A percentile compares a stretch with the other conserved stretches of the same genome.
Conservation (phyloP, 352 stramenopile species). For the Phytopythium sindhum region DNA sequence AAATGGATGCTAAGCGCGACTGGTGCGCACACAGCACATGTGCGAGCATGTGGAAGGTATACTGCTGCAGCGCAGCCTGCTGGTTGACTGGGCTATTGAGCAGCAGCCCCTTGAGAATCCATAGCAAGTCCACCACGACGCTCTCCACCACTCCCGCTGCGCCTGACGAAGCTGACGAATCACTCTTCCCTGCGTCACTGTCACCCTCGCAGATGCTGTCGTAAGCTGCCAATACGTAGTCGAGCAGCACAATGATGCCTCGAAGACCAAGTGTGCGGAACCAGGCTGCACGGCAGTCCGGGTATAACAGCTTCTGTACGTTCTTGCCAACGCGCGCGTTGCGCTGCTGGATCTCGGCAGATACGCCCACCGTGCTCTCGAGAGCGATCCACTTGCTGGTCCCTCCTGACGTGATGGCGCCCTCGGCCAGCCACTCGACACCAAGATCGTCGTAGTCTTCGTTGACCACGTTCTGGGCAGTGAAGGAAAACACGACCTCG, state of each 20-base stretch:
- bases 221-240: conserved; percentile 60
- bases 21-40: conserved; percentile 57
- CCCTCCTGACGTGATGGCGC: conserved; percentile 23
- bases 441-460: conserved; percentile 56
- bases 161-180: not conserved
- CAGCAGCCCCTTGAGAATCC: conserved; percentile 66
- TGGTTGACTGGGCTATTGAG: conserved; percentile 50
- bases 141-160: conserved; percentile 34
- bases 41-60: conserved; percentile 62
- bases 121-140: conserved; percentile 58
- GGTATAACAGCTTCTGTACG: conserved; percentile 41
- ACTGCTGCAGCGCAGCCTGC: conserved; percentile 51
- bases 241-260: conserved; percentile 46
- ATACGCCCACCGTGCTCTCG: conserved; percentile 47
- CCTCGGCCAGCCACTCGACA: conserved; percentile 73
- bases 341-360: conserved; percentile 73
- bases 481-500: conserved; percentile 77
- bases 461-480: conserved; percentile 49
- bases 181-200: not conserved
- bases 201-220: conserved; percentile 22
- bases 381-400: conserved; percentile 66
- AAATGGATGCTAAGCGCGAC: conserved; percentile 32
- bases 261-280: conserved; percentile 51
- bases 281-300: conserved; percentile 48
- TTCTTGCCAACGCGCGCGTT: conserved; percentile 59